These are phyloP conservation scores for Aspergillus asperescens DNA, from an alignment of 495 filamentous ascomycete species.

Conservation along the genomic window DNA sequence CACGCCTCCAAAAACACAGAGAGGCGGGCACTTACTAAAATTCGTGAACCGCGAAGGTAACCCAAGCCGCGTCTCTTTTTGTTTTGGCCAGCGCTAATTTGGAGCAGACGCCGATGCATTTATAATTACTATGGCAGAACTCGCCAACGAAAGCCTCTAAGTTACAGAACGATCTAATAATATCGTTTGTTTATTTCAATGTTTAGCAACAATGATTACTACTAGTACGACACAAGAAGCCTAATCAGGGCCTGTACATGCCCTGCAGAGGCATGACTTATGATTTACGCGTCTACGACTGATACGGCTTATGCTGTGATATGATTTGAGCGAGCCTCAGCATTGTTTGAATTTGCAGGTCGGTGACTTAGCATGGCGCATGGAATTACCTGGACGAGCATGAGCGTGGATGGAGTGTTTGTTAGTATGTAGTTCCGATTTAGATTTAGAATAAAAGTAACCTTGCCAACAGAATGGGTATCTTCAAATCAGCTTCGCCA, in stretches of 20 bases:
- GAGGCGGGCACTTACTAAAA: constrained; percentile 36
- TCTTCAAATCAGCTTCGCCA: constrained; percentile 10
- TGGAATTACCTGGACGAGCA: neutral
- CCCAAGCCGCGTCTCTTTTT: neutral
- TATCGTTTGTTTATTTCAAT: neutral
- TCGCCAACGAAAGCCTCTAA: neutral
- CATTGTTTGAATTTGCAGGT: constrained; percentile 3
- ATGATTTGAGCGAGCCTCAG: neutral
- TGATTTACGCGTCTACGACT: constrained; percentile 15
- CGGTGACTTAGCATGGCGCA: constrained; percentile 7
- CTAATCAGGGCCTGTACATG: neutral
- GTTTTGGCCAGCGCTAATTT: neutral
- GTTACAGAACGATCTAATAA: neutral
- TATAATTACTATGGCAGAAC: constrained; percentile 14
- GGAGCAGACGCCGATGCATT: constrained; percentile 36
- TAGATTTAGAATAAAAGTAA: constrained; percentile 7
- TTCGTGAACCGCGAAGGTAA: constrained; percentile 35
- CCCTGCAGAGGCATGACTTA: constrained; percentile 9
- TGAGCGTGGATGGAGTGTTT: neutral
- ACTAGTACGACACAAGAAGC: neutral
- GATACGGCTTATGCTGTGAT: constrained; percentile 11
- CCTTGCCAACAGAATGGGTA: constrained; percentile 16
- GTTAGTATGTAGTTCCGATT: neutral
- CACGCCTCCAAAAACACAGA: constrained; percentile 26
- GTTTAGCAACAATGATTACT: neutral